A percentile compares a stretch with the other conserved stretches of the same genome.
Conservation (phyloP, 2,329 filamentous ascomycete species). For the Aspergillus cejpii region DNA sequence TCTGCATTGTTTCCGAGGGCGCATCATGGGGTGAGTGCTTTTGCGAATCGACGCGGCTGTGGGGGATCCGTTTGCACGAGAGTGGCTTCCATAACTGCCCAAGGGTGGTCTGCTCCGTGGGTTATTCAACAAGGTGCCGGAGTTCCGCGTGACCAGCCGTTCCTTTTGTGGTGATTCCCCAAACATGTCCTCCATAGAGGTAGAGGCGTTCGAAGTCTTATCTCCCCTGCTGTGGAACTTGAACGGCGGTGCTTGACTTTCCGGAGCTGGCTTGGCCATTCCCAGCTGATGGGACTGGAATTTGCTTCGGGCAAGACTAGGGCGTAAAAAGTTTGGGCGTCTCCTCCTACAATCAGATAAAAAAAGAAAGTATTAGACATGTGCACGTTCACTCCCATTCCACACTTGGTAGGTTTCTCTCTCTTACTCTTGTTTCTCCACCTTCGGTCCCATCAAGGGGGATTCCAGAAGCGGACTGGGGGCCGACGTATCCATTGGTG, state of each 20-base stretch:
- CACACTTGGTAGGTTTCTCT: not conserved
- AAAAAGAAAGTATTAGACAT: conserved; percentile 17
- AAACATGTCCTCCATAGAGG: conserved; percentile 75
- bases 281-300: conserved; percentile 63
- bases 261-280: conserved; percentile 54
- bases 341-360: conserved; percentile 49
- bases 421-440: conserved; percentile 33
- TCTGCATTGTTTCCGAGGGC: conserved; percentile 80
- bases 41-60: conserved; percentile 65
- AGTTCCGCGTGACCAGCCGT: conserved; percentile 52
- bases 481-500: conserved; percentile 38
- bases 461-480: conserved; percentile 39
- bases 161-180: conserved; percentile 71
- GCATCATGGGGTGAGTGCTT: conserved; percentile 61
- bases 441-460: conserved; percentile 30
- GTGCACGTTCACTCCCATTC: not conserved
- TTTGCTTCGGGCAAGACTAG: conserved; percentile 68
- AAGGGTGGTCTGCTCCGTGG: conserved; percentile 62
- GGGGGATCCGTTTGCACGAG: conserved; percentile 67
- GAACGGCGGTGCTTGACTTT: conserved; percentile 65
- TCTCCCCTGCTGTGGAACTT: conserved; percentile 59
- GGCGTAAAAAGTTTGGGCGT: conserved; percentile 63
- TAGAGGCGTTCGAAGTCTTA: conserved; percentile 52
- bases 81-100: conserved; percentile 48
- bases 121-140: conserved; percentile 50